These are phyloP conservation scores for Rhodotorula diobovata DNA, from an alignment of 768 basidiomycete genomes.

Conservation along the genomic window DNA sequence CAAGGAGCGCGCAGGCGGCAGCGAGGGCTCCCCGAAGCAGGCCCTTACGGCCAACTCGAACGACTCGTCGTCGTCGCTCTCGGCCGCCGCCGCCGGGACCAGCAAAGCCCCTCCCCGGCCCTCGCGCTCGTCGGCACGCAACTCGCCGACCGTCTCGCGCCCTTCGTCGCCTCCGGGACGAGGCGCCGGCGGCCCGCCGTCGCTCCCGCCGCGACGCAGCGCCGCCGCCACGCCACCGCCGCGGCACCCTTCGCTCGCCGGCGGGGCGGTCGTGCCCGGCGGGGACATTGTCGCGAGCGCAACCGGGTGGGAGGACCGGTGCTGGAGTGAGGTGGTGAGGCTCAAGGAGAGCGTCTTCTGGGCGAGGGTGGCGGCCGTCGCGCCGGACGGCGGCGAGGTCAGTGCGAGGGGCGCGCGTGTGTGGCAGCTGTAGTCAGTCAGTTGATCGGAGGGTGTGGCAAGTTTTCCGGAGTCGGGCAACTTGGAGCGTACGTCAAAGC, in stretches of 20 bases:
- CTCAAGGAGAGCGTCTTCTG: slow-evolving; percentile 40
- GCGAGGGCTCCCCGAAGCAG: neutral
- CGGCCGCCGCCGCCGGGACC: neutral
- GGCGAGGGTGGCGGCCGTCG: slow-evolving; percentile 30
- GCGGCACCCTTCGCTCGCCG: slow-evolving; percentile 8
- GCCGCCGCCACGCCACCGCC: slow-evolving; percentile 9
- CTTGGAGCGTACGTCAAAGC: no score
- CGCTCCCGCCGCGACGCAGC: neutral
- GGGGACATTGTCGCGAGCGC: slow-evolving; percentile 36
- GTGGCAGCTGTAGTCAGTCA: slow-evolving; percentile 28
- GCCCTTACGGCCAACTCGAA: neutral
- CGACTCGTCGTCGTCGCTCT: slow-evolving; percentile 13
- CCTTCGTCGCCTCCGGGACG: slow-evolving; percentile 22
- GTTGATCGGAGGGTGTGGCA: no score
- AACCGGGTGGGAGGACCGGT: slow-evolving; percentile 45
- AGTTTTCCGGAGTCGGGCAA: no score
- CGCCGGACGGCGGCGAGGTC: slow-evolving; percentile 26
- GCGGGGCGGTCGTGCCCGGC: neutral
- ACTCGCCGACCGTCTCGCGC: slow-evolving; percentile 16
- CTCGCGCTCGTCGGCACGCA: slow-evolving; percentile 18
- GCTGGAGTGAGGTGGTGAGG: slow-evolving; percentile 40
- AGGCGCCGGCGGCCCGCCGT: neutral
- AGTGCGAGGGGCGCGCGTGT: slow-evolving; percentile 21
- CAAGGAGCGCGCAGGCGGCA: slow-evolving; percentile 53
- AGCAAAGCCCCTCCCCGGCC: slow-evolving; percentile 5